Base-by-base conservation (phyloP, 768 basidiomycete species). In the Galerina marginata region DNA sequence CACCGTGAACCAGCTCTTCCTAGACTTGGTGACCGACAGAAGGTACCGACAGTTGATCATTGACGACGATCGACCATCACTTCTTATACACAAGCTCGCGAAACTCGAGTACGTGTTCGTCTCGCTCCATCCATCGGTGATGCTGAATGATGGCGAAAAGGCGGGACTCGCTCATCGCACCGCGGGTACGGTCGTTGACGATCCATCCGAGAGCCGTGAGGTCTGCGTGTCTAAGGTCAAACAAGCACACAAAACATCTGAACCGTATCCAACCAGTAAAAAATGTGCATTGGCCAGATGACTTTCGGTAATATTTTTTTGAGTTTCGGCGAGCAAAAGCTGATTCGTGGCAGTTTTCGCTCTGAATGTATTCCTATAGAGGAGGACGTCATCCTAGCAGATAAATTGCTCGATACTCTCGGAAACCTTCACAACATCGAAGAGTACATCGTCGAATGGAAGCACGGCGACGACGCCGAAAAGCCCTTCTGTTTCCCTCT, bases 161-260 rank as follows among this genome's bases (percentile, higher is more conserved):
- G 7, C 29, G 29, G 7, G 29, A 33, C 29, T 33, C 29, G 5
- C 29, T 33, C 29, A 59, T 62, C 10, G 58, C 62, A 9, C 15
- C 46, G 1, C 65, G 66, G 23, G 66, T 69, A 33, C 59, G 58
- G 11, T 59, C 63, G 15, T 50, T 69, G 16, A 58, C 63, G 12
- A 54, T 69, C 20, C 64, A 69, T 42, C 66, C 68, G 9, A 62
- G 50, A 40, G 66, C 68, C 9, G 58, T 69, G 11, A 47, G 68
- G 36, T 69, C 68, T 16, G 68, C 68, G 10, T 69, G 68, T 42
- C 36, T 69, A 15, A 61, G 56, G 52, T 62, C 66, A 3, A 50
- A 44, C 9, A 63, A 59, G 16, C 26, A n/a, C 14, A 50, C 12
- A 29, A 61, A 60, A 20, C 43, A 56, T 2, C 20, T 20, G 20